Percentiles rank a stretch among this genome's conserved stretches.
Evolutionary conservation across 768 basidiomycete genomes (phyloP).

Genomic region (Gyrodon lividus): DNA sequence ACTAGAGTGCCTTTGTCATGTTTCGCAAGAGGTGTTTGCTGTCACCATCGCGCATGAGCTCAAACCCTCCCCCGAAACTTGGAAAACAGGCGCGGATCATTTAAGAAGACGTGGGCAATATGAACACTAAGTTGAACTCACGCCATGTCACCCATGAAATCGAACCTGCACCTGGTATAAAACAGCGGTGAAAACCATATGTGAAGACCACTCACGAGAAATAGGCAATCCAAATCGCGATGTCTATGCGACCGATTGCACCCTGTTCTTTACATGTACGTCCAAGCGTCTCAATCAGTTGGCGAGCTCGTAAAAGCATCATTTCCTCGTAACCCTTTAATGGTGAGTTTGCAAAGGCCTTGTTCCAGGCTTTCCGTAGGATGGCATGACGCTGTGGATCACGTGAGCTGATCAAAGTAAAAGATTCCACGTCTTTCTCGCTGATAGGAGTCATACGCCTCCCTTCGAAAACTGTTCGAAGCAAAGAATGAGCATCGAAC

Average conservation of each 20-base stretch:
- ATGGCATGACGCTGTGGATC: slow-evolving; percentile 21
- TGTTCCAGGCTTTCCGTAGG: slow-evolving; percentile 31
- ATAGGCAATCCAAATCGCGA: slow-evolving; percentile 21
- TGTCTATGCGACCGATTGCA: slow-evolving; percentile 7
- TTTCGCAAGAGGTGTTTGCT: slow-evolving; percentile 28
- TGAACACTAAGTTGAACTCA: slow-evolving; percentile 11
- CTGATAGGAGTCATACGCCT: slow-evolving; percentile 20
- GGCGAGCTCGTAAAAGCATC: slow-evolving; percentile 21
- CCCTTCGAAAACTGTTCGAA: slow-evolving; percentile 19
- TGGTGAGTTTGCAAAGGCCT: slow-evolving; percentile 29
- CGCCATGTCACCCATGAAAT: slow-evolving; percentile 32
- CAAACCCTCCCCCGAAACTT: slow-evolving; percentile 40
- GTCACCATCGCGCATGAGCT: slow-evolving; percentile 38
- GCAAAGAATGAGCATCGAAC: slow-evolving; percentile 4
- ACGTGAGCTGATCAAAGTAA: slow-evolving; percentile 18
- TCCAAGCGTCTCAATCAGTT: slow-evolving; percentile 15
- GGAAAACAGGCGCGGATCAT: neutral
- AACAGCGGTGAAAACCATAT: neutral
- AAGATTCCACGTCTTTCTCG: slow-evolving; percentile 7
- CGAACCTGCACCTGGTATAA: slow-evolving; percentile 15
- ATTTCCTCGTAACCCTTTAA: slow-evolving; percentile 28
- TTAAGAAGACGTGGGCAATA: neutral
- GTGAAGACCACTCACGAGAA: slow-evolving; percentile 18
- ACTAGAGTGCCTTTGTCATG: slow-evolving; percentile 32
- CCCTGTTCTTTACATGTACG: slow-evolving; percentile 12